Base-by-base conservation (phyloP, 805 yeast genomes). In the Candida parachauliodes region DNA sequence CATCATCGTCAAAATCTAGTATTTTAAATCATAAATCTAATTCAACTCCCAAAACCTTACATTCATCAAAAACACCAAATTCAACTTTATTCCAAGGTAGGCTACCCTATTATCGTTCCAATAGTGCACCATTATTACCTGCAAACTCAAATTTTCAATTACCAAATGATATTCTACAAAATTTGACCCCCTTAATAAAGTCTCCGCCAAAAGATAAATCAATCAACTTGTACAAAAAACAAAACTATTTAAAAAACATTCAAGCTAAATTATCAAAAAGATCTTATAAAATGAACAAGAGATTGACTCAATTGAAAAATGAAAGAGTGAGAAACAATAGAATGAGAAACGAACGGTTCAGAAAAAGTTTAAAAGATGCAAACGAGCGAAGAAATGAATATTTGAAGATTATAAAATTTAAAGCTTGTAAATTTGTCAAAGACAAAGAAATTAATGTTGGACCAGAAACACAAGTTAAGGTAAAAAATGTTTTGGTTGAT, bases 301-400 rank as follows among this genome's bases (percentile, higher is more conserved):
- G 23, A 4, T 9, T 40, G 8, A 11, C 12, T 9, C 12, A 6
- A 8, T 23, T 40, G 12, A 24, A 35, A 25, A 18, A 18, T 7
- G 24, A 40, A 15, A 19, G 40, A n/a, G 14, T 31, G 15, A 10
- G 24, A 24, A 25, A 15, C 9, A 3, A 18, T 8, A 16, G 19
- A 11, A 15, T 18, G 8, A 34, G 17, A 19, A 30, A 12, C 17
- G 18, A 23, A 8, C 18, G 15, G 12, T 25, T 34, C 6, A 25
- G 20, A n/a, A 14, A 35, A 14, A 36, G 32, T 14, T 26, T 34
- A n/a, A 17, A 22, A 11, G 36, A 16, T 19, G 37, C 32, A 26
- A 34, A 28, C n/a, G 24, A 21, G 15, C 35, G 43, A 12, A 30
- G 39, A 19, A 32, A 27, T 22, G 23, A 40, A 18, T 40, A 40